Base-by-base conservation (phyloP, 2,329 filamentous ascomycete species). In the Neobulgaria alba region DNA sequence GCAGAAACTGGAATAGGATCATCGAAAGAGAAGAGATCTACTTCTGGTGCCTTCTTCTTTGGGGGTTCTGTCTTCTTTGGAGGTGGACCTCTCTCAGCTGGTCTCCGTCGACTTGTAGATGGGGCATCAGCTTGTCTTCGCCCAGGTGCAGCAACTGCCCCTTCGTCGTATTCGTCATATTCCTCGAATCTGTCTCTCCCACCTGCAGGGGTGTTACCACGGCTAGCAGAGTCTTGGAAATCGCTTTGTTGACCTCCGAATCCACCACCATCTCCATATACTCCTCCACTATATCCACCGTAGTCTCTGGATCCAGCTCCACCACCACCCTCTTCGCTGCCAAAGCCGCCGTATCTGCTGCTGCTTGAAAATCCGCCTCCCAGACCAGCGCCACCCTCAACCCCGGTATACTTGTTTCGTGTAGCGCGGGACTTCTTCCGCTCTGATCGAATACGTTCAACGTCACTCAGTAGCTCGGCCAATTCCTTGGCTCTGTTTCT, bases 401-500 rank as follows among this genome's bases (percentile, higher is more conserved):
- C 87, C 44, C 92, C 92, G 3, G 84, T 85, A 62, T 95, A 98
- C 64, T 98, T 98, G 66, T 89, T 90, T 63, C 89, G 83, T 57
- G 90, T 93, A 31, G 80, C 65, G 46, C 88, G 76, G 30, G 92
- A 85, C 69, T 98, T 98, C 71, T 98, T 98, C 52, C 79, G 75
- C 64, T 85, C 79, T 29, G 79, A 59, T 46, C 84, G 77, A 54
- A 96, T 95, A 14, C 82, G 76, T 14, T 96, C 90, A 45, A 95
- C 87, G 53, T 98, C 92, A 55, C 85, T 73, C 36, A 98, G 72
- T n/a, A 98, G 76, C 49, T 98, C 93, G 10, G 86, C 84, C 37
- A 98, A 72, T 67, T 98, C 92, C 66, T 95, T 95, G 52, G 92
- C 88, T 51, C 92, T 78, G 67, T 96, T 96, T 52, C 92, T 83